These are phyloP conservation scores for Chenopodium berlandieri DNA, from an alignment of 148 eudicot species.

Conservation along the genomic window DNA sequence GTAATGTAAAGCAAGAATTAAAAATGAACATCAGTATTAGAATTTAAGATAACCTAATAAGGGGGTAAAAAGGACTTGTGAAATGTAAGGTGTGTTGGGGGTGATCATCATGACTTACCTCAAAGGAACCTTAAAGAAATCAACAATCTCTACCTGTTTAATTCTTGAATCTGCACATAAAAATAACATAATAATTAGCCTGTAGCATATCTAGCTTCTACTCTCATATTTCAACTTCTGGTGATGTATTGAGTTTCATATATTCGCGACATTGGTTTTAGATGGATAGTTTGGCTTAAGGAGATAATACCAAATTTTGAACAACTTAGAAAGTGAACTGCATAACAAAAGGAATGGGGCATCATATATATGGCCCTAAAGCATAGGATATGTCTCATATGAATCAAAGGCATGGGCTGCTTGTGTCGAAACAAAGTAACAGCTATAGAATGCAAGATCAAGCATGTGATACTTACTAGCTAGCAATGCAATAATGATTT, in stretches of 20 bases:
- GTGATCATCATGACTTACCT: not conserved
- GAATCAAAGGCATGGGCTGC: not conserved
- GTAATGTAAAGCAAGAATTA: not conserved
- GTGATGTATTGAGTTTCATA: no score
- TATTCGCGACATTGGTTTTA: not conserved
- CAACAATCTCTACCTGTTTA: not conserved
- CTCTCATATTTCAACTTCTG: not conserved
- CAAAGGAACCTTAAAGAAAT: not conserved
- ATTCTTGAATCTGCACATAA: not conserved
- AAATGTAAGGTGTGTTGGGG: not conserved
- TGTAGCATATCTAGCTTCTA: not conserved
- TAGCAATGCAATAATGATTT: no score
- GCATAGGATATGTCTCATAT: not conserved
- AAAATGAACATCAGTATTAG: not conserved
- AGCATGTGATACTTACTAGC: no score
- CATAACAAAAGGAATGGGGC: not conserved
- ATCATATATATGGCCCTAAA: not conserved
- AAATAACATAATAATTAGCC: not conserved
- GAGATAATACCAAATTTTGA: not conserved
- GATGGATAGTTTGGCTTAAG: not conserved
- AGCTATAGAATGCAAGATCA: no score
- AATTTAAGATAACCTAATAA: not conserved
- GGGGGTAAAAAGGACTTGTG: not conserved
- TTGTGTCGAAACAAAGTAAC: not conserved
- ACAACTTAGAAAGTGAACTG: not conserved